phyloP scores from a whole-genome alignment of 169 alveolate species.

The Plasmodium cynomolgi region DNA sequence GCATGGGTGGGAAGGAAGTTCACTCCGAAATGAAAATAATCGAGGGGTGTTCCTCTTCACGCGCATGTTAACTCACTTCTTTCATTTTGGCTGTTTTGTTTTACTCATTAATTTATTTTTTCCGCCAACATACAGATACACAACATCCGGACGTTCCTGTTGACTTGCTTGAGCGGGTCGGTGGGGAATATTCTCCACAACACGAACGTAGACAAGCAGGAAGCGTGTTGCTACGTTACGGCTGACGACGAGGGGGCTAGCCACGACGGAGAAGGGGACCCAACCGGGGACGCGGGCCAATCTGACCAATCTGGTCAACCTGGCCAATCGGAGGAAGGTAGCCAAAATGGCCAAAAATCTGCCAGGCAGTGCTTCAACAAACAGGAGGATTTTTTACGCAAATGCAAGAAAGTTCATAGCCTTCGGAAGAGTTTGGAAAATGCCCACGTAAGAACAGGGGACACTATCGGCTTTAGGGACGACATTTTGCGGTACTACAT shows the following conservation, averaged over 20 bases:
- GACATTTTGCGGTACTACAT: conserved; percentile 22
- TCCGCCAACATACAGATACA: conserved; percentile 27
- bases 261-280: neutral
- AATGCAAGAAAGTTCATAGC: conserved; percentile 26
- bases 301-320: neutral
- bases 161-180: conserved; percentile 42
- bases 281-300: neutral
- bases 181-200: conserved; percentile 69
- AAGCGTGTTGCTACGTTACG: neutral
- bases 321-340: neutral
- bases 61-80: neutral
- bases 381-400: conserved; percentile 52
- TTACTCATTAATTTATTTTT: neutral
- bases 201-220: conserved; percentile 22
- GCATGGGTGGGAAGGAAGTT: neutral
- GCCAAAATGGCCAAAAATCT: neutral
- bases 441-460: conserved; percentile 30
- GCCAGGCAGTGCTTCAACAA: neutral
- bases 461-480: neutral
- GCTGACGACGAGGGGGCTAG: neutral
- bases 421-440: conserved; percentile 54
- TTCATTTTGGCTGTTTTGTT: neutral
- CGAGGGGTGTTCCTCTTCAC: neutral
- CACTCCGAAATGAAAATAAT: neutral
- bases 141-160: conserved; percentile 38